Conservation (phyloP, 495 filamentous ascomycete species). For the Cercophora samala region DNA sequence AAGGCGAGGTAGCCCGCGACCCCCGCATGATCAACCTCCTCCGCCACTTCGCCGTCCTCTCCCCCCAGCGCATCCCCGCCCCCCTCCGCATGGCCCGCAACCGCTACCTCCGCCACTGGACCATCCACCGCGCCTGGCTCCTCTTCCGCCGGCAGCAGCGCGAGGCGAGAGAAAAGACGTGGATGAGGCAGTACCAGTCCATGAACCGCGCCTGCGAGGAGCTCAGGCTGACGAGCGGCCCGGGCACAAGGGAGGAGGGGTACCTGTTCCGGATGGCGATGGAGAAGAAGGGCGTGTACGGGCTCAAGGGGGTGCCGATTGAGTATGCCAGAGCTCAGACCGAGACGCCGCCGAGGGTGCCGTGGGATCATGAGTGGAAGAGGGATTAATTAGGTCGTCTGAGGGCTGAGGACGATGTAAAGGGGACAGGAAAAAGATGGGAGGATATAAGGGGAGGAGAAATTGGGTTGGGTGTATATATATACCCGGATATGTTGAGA, state of each 20-base stretch:
- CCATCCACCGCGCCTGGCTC: slow-evolving; percentile 93
- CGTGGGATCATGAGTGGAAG: slow-evolving; percentile 78
- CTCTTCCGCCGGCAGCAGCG: slow-evolving; percentile 65
- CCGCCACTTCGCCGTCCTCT: slow-evolving; percentile 28
- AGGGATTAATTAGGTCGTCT: slow-evolving; percentile 23
- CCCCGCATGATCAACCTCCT: slow-evolving; percentile 36
- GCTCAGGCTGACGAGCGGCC: slow-evolving; percentile 63
- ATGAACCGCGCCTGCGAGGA: slow-evolving; percentile 81
- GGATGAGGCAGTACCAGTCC: slow-evolving; percentile 69
- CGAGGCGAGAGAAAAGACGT: slow-evolving; percentile 54
- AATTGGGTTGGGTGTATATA: too few relatives aligned
- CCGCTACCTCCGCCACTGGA: slow-evolving; percentile 93
- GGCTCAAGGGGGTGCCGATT: slow-evolving; percentile 64
- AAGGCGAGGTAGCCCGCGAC: slow-evolving; percentile 18
- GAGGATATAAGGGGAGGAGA: too few relatives aligned
- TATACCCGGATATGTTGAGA: too few relatives aligned
- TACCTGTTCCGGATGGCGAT: slow-evolving; percentile 79
- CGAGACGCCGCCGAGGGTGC: slow-evolving; percentile 65
- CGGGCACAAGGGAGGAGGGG: slow-evolving; percentile 59
- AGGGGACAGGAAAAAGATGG: too few relatives aligned
- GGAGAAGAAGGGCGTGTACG: slow-evolving; percentile 77
- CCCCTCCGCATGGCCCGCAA: slow-evolving; percentile 83
- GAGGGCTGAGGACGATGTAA: too few relatives aligned
- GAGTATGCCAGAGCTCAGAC: slow-evolving; percentile 84
- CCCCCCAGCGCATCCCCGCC: slow-evolving; percentile 49